A percentile compares a stretch with the other conserved stretches of the same genome.
These are phyloP conservation scores for Alternaria incomplexa DNA, from an alignment of 2,329 filamentous ascomycete genomes.

Conservation along the genomic window DNA sequence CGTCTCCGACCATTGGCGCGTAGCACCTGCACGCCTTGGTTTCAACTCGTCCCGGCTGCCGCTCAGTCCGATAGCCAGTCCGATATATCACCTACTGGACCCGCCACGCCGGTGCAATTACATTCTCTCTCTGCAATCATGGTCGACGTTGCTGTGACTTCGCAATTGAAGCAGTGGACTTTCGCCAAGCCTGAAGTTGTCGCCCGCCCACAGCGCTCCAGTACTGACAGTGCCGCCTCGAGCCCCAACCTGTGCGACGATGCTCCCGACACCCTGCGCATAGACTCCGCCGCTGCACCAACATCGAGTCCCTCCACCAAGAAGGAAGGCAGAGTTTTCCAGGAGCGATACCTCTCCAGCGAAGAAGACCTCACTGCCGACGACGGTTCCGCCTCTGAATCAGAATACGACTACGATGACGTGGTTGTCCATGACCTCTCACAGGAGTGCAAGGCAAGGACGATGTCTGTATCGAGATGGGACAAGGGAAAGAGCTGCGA, in stretches of 20 bases:
- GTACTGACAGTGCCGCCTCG: slow-evolving; percentile 40
- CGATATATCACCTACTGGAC: slow-evolving; percentile 21
- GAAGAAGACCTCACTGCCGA: slow-evolving; percentile 49
- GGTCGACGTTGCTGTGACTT: slow-evolving; percentile 39
- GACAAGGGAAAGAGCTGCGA: slow-evolving; percentile 45
- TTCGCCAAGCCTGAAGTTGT: slow-evolving; percentile 41
- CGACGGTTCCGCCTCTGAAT: slow-evolving; percentile 35
- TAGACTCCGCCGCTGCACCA: slow-evolving; percentile 35
- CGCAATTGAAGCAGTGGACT: slow-evolving; percentile 47
- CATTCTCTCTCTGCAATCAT: slow-evolving; percentile 27
- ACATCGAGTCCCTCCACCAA: slow-evolving; percentile 10
- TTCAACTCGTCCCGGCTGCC: slow-evolving; percentile 33
- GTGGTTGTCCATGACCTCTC: slow-evolving; percentile 39
- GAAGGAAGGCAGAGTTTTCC: slow-evolving; percentile 36
- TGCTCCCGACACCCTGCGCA: slow-evolving; percentile 42
- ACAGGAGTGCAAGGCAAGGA: slow-evolving; percentile 36
- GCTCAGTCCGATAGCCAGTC: slow-evolving; percentile 19
- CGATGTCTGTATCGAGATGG: slow-evolving; percentile 41
- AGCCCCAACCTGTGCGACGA: slow-evolving; percentile 46
- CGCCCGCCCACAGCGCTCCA: slow-evolving; percentile 35
- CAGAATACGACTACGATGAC: slow-evolving; percentile 39
- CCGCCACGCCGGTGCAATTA: not conserved
- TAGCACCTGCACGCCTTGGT: slow-evolving; percentile 34
- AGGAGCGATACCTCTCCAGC: slow-evolving; percentile 48
- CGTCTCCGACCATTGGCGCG: slow-evolving; percentile 35